Conservation (phyloP, 2,329 filamentous ascomycete species). For the Coleophoma crateriformis region DNA sequence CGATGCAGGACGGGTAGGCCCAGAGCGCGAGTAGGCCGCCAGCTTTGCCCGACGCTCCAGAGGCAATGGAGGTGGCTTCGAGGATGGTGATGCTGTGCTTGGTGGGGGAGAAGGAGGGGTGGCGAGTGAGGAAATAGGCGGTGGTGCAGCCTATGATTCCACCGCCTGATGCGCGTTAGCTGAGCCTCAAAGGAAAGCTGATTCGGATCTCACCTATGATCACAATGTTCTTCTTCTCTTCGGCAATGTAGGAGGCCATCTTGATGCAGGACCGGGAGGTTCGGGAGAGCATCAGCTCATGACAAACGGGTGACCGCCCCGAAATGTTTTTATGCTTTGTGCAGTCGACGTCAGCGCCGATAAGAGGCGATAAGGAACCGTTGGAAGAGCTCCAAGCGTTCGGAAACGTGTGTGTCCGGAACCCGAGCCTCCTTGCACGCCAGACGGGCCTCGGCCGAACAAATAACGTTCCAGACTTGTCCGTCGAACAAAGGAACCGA, state of each 20-base stretch:
- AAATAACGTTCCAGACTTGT: too few relatives aligned
- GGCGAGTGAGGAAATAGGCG: conserved; percentile 85
- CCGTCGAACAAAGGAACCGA: too few relatives aligned
- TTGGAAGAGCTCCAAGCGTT: too few relatives aligned
- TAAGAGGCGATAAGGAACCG: too few relatives aligned
- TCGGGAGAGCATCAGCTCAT: conserved; percentile 2
- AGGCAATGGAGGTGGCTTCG: conserved; percentile 79
- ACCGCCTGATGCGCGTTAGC: conserved; percentile 42
- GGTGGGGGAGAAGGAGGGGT: conserved; percentile 70
- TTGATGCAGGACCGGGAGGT: background rate
- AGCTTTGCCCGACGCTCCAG: conserved; percentile 92
- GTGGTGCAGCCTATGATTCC: conserved; percentile 90
- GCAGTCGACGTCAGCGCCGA: too few relatives aligned
- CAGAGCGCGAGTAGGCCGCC: conserved; percentile 85
- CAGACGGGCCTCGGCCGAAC: too few relatives aligned
- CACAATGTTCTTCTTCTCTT: conserved; percentile 19
- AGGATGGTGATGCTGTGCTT: conserved; percentile 78
- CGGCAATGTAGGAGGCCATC: background rate
- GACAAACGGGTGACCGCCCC: background rate
- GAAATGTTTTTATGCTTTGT: background rate
- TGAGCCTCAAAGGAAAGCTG: too few relatives aligned
- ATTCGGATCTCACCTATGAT: conserved; percentile 32
- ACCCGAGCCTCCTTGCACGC: too few relatives aligned
- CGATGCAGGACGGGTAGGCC: conserved; percentile 82
- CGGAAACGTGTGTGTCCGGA: too few relatives aligned